Percentiles rank a stretch among this genome's conserved stretches.
phyloP scores from a whole-genome alignment of 148 eudicot genomes.

The Vaccinium corymbosum region DNA sequence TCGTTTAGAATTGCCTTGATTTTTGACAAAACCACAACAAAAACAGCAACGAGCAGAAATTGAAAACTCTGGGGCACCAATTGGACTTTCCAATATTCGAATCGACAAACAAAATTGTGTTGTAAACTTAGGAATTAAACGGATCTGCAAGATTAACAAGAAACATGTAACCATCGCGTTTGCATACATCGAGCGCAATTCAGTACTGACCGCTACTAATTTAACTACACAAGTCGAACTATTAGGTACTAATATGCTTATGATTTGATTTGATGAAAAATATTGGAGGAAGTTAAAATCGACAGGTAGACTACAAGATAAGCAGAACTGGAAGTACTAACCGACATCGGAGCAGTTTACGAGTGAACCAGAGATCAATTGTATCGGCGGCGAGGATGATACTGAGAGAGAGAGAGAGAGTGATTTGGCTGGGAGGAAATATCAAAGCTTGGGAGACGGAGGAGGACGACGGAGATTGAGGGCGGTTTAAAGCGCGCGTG shows the following conservation, averaged over 20 bases:
- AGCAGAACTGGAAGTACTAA: constrained; percentile 3
- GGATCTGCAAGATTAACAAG: constrained; percentile 2
- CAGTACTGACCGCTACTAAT: not conserved
- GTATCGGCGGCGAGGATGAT: not conserved
- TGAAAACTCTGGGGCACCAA: not conserved
- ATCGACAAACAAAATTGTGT: not conserved
- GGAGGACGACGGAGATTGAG: not conserved
- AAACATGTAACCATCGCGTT: not conserved
- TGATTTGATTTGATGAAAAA: not conserved
- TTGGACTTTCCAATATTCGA: not conserved
- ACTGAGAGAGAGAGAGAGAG: not conserved
- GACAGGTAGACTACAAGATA: not conserved
- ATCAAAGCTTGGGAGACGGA: not conserved
- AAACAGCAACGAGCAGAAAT: not conserved
- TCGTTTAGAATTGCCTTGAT: not conserved
- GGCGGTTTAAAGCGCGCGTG: not conserved
- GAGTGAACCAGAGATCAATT: not conserved
- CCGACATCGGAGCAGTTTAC: constrained; percentile 10
- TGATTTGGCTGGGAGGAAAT: not conserved
- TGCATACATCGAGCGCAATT: not conserved
- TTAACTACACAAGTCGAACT: not conserved
- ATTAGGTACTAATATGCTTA: not conserved
- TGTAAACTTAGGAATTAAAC: not conserved
- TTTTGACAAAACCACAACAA: not conserved
- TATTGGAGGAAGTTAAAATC: not conserved